phyloP scores from a whole-genome alignment of 2,329 filamentous ascomycete genomes.

The Fusarium nurragi region DNA sequence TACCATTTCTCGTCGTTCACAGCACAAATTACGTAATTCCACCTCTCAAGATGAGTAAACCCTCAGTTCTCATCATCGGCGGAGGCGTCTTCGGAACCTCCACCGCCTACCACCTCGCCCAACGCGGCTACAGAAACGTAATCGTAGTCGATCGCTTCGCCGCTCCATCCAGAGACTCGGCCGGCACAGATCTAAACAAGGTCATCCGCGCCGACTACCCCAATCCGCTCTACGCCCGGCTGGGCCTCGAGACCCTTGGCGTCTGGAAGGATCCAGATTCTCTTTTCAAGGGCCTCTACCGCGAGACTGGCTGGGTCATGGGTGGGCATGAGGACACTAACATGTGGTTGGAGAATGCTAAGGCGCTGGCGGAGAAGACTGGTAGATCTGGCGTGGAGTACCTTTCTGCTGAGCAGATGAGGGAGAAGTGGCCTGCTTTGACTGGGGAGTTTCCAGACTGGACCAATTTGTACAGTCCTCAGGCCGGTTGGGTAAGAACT shows the following conservation, averaged over 20 bases:
- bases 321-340: conserved; percentile 42
- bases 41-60: conserved; percentile 41
- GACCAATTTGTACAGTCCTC: conserved; percentile 43
- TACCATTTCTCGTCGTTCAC: background rate
- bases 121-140: conserved; percentile 56
- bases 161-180: conserved; percentile 59
- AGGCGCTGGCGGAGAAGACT: conserved; percentile 37
- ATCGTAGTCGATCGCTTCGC: conserved; percentile 57
- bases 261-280: conserved; percentile 44
- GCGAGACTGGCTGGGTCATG: conserved; percentile 47
- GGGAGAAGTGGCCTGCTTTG: conserved; percentile 44
- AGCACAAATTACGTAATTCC: background rate
- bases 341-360: conserved; percentile 45
- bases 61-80: conserved; percentile 53
- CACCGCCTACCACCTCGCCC: conserved; percentile 57
- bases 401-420: conserved; percentile 41
- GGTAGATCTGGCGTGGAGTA: conserved; percentile 41
- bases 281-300: conserved; percentile 46
- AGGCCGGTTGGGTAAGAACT: conserved; percentile 46
- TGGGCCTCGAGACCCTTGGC: conserved; percentile 49
- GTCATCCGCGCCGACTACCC: conserved; percentile 69
- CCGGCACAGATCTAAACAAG: conserved; percentile 69
- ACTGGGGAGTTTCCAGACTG: conserved; percentile 42
- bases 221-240: conserved; percentile 64
- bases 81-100: conserved; percentile 62